Evolutionary conservation across 2,329 filamentous ascomycete genomes (phyloP).

Genomic region (Zymoseptoria brevis): DNA sequence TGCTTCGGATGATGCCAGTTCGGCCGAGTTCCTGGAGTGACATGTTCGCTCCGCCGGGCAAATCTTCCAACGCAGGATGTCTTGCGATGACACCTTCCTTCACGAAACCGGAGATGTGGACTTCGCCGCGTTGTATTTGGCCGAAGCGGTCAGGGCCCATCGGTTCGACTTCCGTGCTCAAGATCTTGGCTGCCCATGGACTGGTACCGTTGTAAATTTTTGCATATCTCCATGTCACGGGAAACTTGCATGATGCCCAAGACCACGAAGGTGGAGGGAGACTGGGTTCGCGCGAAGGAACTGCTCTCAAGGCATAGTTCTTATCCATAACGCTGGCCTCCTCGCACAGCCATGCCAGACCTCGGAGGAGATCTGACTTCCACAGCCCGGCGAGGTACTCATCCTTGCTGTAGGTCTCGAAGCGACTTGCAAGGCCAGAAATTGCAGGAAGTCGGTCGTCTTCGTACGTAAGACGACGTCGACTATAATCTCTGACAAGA

Average conservation of each 20-base stretch:
- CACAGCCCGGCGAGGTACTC: conserved; percentile 7
- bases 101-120: background rate
- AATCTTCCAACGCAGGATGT: background rate
- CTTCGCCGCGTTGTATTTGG: background rate
- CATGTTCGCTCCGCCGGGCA: background rate
- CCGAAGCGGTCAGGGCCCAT: background rate
- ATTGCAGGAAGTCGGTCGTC: background rate
- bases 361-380: background rate
- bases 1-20: background rate
- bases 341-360: conserved; percentile 2
- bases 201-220: background rate
- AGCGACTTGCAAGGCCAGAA: background rate
- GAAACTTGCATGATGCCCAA: conserved; percentile 2
- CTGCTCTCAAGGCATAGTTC: background rate
- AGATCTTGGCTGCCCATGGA: background rate
- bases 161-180: conserved; percentile 1
- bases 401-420: background rate
- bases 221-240: background rate
- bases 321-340: too few relatives aligned
- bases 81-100: background rate
- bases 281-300: background rate
- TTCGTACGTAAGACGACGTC: background rate
- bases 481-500: background rate
- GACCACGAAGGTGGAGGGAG: conserved; percentile 3
- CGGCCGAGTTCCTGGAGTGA: background rate